Base-by-base conservation (phyloP, 768 basidiomycete species). In the Termitomyces sp. region DNA sequence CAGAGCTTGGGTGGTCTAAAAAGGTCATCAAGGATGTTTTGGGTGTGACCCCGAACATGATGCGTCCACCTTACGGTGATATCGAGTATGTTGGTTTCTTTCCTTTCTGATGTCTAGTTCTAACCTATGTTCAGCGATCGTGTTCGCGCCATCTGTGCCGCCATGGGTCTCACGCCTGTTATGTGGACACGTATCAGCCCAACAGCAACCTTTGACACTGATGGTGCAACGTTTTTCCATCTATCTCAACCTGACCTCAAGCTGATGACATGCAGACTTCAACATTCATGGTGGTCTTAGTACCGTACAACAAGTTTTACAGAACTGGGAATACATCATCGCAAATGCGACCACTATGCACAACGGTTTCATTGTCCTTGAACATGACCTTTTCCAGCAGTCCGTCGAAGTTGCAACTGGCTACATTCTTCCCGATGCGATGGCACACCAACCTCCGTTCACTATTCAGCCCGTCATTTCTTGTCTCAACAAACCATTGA, bases 291-390 rank as follows among this genome's bases (percentile, higher is more conserved):
- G 85, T 51, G 92, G 92, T 34, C 58, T 73, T 10, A 79, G 81
- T 43, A 77, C 76, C 7, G 85, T 86, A 4, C 71, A 78, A 34
- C 81, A 87, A 63, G 89, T 89, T 20, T 73, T 89, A 17, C 75
- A 79, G 62, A 88, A 88, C 73, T 94, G 92, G 84, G 78, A 91
- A 65, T 75, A 76, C 63, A 93, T 95, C 74, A 75, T 94, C 51
- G 74, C 73, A 51, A 88, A 87, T 67, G 87, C 81, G 8, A 74
- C 84, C 3, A 68, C 72, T 31, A 76, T 90, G 59, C 63, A 80
- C 67, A 83, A 73, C n/a, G 94, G 94, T 11, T 96, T 96, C 80
- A 92, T 96, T 67, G 89, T 92, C 54, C 81, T 96, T 40, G 91
- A 92, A 72, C 89, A 92, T 71, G 93, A 94, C 73, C 80, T 94